These are phyloP conservation scores for Exserohilum turcica DNA, from an alignment of 2,329 filamentous ascomycete species.

Conservation along the genomic window DNA sequence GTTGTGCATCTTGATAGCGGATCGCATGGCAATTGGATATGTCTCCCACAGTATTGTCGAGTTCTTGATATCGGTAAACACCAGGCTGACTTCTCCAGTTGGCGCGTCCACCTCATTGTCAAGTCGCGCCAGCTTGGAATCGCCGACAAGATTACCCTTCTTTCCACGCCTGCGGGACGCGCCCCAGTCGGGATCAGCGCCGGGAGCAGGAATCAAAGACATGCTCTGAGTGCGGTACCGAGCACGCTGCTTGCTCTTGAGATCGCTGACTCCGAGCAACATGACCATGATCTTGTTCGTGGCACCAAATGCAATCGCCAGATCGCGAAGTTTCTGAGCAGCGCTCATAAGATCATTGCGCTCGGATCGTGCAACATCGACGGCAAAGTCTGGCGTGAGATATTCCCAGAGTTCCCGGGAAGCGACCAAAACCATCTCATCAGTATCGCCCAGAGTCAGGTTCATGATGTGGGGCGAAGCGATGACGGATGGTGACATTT, in stretches of 20 bases:
- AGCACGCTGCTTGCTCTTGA: constrained; percentile 83
- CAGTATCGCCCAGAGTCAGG: constrained; percentile 79
- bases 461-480: constrained; percentile 84
- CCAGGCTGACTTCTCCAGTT: constrained; percentile 86
- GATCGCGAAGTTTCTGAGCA: constrained; percentile 89
- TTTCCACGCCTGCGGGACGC: constrained; percentile 65
- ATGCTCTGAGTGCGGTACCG: constrained; percentile 79
- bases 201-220: constrained; percentile 75
- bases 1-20: constrained; percentile 96
- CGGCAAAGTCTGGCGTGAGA: constrained; percentile 83
- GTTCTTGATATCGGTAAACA: constrained; percentile 99
- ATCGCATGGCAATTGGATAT: constrained; percentile 92
- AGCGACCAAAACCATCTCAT: constrained; percentile 91
- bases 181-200: constrained; percentile 73
- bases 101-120: constrained; percentile 91
- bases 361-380: constrained; percentile 87
- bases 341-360: constrained; percentile 91
- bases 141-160: constrained; percentile 65
- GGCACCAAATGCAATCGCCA: constrained; percentile 94
- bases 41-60: constrained; percentile 96
- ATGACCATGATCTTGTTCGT: constrained; percentile 98
- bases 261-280: constrained; percentile 90
- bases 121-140: constrained; percentile 84
- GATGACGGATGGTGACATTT: constrained; percentile 89
- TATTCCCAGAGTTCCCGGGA: constrained; percentile 96